phyloP scores from a whole-genome alignment of 176 grass and related monocot species.

The Pontederia crassipes region DNA sequence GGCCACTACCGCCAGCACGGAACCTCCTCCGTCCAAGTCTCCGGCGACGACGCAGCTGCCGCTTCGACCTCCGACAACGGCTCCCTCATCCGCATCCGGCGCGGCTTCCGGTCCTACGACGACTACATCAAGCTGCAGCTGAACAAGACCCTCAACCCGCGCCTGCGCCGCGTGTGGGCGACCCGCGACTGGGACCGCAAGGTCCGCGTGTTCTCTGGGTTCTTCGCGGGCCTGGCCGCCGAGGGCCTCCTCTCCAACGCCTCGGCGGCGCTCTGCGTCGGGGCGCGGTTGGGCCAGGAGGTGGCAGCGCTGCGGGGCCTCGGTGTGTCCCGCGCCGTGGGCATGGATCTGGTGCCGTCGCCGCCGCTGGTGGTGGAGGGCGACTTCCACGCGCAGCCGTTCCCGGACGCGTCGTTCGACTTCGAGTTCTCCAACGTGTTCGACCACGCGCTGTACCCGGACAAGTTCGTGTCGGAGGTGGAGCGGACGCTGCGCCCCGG shows the following conservation, averaged over 20 bases:
- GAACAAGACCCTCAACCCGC: constrained; percentile 87
- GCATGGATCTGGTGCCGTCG: constrained; percentile 70
- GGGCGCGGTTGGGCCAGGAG: constrained; percentile 61
- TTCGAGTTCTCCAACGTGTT: constrained; percentile 99
- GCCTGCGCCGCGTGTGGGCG: constrained; percentile 73
- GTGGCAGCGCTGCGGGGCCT: constrained; percentile 54
- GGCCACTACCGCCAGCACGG: background rate
- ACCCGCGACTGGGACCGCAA: constrained; percentile 90
- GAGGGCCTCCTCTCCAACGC: constrained; percentile 41
- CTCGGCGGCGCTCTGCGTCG: constrained; percentile 72
- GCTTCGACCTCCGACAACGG: background rate
- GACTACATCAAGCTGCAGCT: constrained; percentile 89
- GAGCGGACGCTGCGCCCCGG: constrained; percentile 65
- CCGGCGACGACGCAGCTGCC: background rate
- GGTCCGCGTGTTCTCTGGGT: constrained; percentile 44
- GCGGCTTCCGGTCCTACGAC: constrained; percentile 56
- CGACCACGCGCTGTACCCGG: constrained; percentile 84
- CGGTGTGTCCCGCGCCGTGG: constrained; percentile 38
- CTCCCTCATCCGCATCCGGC: constrained; percentile 66
- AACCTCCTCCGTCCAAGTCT: background rate
- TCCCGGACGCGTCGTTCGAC: constrained; percentile 48
- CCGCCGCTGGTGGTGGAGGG: constrained; percentile 61
- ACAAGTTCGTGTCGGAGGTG: constrained; percentile 60
- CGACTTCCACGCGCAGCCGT: constrained; percentile 83
- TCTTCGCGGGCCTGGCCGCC: constrained; percentile 32